phyloP scores from a whole-genome alignment of 164 flowering plant genomes.

The Magnolia kwangsiensis region DNA sequence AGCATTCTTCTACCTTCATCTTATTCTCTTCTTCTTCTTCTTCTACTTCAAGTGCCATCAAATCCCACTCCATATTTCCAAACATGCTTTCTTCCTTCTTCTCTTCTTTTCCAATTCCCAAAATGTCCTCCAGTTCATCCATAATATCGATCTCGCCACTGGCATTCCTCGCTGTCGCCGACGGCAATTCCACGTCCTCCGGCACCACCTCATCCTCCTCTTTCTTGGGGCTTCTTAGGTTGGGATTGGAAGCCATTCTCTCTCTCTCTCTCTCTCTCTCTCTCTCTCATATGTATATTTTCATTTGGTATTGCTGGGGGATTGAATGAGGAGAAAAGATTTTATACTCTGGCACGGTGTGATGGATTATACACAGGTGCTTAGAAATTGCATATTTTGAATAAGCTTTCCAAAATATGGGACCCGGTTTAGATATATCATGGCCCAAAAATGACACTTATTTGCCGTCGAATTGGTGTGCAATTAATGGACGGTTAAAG shows the following conservation, averaged over 20 bases:
- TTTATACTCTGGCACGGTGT: too few relatives aligned
- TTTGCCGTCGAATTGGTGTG: not conserved
- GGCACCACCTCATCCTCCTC: constrained; percentile 33
- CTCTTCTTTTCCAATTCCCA: constrained; percentile 31
- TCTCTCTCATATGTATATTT: constrained; percentile 19
- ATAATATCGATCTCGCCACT: constrained; percentile 17
- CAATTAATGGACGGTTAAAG: too few relatives aligned
- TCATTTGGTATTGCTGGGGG: not conserved
- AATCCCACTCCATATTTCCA: constrained; percentile 25
- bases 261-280: not conserved
- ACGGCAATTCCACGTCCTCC: constrained; percentile 13
- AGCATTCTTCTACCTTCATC: constrained; percentile 7
- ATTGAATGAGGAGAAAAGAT: not conserved
- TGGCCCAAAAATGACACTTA: not conserved
- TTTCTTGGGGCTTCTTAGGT: constrained; percentile 37
- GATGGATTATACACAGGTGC: too few relatives aligned
- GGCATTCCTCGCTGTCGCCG: not conserved
- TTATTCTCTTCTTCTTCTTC: constrained; percentile 12
- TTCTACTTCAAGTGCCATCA: constrained; percentile 30
- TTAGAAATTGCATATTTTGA: too few relatives aligned
- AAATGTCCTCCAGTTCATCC: constrained; percentile 38
- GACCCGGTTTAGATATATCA: too few relatives aligned
- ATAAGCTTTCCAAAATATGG: too few relatives aligned
- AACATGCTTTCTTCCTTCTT: not conserved
- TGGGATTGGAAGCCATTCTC: not conserved